Evolutionary conservation across 768 basidiomycete species (phyloP).

Genomic region (Leccinum incarnatum): DNA sequence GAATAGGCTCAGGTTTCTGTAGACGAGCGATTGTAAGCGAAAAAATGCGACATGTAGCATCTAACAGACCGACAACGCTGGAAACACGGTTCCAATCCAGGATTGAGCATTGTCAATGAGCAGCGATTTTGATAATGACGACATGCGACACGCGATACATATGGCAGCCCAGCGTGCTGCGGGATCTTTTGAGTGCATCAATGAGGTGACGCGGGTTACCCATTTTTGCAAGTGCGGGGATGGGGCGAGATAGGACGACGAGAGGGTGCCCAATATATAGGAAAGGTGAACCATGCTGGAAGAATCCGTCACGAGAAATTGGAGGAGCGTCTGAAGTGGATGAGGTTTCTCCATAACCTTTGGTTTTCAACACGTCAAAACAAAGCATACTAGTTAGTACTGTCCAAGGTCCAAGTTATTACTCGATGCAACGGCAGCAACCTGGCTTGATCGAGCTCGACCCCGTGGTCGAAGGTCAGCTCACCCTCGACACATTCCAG

Average conservation of each 20-base stretch:
- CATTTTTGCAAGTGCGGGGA: slow-evolving; percentile 74
- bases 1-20: slow-evolving; percentile 67
- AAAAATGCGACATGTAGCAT: slow-evolving; percentile 16
- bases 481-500: slow-evolving; percentile 55
- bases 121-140: slow-evolving; percentile 50
- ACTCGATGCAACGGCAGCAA: slow-evolving; percentile 18
- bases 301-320: slow-evolving; percentile 66
- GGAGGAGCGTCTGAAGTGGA: slow-evolving; percentile 62
- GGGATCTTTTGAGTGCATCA: slow-evolving; percentile 76
- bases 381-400: slow-evolving; percentile 10
- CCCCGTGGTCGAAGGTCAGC: slow-evolving; percentile 50
- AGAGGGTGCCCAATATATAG: slow-evolving; percentile 55
- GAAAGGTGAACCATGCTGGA: slow-evolving; percentile 59
- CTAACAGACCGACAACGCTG: slow-evolving; percentile 65
- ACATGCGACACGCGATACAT: slow-evolving; percentile 67
- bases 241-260: slow-evolving; percentile 48
- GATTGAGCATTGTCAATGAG: slow-evolving; percentile 71
- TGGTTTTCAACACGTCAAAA: slow-evolving; percentile 33
- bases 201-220: slow-evolving; percentile 66
- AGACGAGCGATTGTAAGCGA: slow-evolving; percentile 14
- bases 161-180: slow-evolving; percentile 79
- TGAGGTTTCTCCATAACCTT: slow-evolving; percentile 46
- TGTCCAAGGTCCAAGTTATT: too few relatives aligned
- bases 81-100: slow-evolving; percentile 67
- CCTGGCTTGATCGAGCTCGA: slow-evolving; percentile 39